Conservation (phyloP, 805 yeast species). For the Teunomyces stri region DNA sequence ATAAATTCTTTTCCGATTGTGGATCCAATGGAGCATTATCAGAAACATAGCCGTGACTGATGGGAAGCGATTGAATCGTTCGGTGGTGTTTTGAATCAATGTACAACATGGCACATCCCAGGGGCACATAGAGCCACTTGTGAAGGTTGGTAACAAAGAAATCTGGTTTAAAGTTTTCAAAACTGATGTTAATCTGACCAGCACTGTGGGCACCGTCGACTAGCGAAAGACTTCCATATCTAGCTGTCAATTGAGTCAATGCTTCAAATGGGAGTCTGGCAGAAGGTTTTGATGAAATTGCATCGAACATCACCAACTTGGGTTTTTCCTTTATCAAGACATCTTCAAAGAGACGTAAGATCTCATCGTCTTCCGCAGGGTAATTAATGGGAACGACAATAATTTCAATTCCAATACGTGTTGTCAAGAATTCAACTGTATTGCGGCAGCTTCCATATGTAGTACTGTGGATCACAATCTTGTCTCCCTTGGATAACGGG, state of each 20-base stretch:
- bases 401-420: slow-evolving; percentile 25
- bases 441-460: slow-evolving; percentile 56
- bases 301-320: slow-evolving; percentile 52
- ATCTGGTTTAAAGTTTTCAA: slow-evolving; percentile 50
- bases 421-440: slow-evolving; percentile 42
- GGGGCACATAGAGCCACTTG: slow-evolving; percentile 65
- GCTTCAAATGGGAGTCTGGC: slow-evolving; percentile 53
- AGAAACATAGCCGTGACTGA: slow-evolving; percentile 47
- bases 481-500: slow-evolving; percentile 52
- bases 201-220: slow-evolving; percentile 75
- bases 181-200: slow-evolving; percentile 50
- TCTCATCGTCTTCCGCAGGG: slow-evolving; percentile 16
- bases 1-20: slow-evolving; percentile 21
- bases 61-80: slow-evolving; percentile 54
- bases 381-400: slow-evolving; percentile 14
- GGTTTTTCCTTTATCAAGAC: slow-evolving; percentile 20
- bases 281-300: slow-evolving; percentile 66
- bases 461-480: slow-evolving; percentile 47
- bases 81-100: slow-evolving; percentile 52
- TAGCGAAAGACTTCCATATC: slow-evolving; percentile 48
- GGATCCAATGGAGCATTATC: slow-evolving; percentile 25
- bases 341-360: slow-evolving; percentile 22
- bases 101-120: slow-evolving; percentile 58
- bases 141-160: slow-evolving; percentile 63
- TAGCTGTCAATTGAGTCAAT: slow-evolving; percentile 44